These are phyloP conservation scores for Penicillium sp. DNA, from an alignment of 2,329 filamentous ascomycete species.

Conservation along the genomic window DNA sequence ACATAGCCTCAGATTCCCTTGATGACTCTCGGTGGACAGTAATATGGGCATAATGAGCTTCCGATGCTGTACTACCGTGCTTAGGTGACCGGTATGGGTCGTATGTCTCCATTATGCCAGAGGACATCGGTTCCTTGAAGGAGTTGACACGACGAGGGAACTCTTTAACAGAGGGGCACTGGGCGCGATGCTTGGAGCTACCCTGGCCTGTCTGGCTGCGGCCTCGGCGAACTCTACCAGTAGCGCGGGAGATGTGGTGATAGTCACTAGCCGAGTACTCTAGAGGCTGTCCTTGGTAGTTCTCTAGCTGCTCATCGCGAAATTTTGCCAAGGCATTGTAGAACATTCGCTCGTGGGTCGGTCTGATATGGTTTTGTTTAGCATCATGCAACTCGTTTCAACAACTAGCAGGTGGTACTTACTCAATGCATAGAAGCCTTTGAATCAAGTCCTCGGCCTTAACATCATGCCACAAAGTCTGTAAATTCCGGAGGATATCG, in stretches of 20 bases:
- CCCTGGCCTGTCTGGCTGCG: constrained; percentile 28
- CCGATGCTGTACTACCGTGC: constrained; percentile 48
- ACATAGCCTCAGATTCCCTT: constrained; percentile 1
- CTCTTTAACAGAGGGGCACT: constrained; percentile 57
- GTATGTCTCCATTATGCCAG: constrained; percentile 62
- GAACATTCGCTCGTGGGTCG: constrained; percentile 90
- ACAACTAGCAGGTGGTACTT: constrained; percentile 35
- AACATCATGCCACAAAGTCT: constrained; percentile 87
- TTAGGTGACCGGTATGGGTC: constrained; percentile 78
- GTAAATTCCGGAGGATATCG: constrained; percentile 79
- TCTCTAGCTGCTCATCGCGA: constrained; percentile 78
- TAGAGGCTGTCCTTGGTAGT: constrained; percentile 73
- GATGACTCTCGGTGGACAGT: constrained; percentile 59
- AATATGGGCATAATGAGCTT: constrained; percentile 64
- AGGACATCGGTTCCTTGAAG: constrained; percentile 47
- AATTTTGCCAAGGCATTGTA: constrained; percentile 83
- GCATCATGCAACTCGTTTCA: not conserved
- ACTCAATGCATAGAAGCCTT: constrained; percentile 66
- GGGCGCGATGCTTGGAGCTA: constrained; percentile 48
- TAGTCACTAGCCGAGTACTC: constrained; percentile 89
- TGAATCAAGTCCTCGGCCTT: constrained; percentile 68
- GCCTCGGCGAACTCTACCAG: constrained; percentile 32
- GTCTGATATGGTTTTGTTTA: constrained; percentile 45
- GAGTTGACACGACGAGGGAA: constrained; percentile 51
- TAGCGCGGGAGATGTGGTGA: constrained; percentile 64